Evolutionary conservation across 1,284 basidiomycete species (phyloP), one percentile per base, ranked within the genome.

Genomic region (Ceratobasidium sp.): DNA sequence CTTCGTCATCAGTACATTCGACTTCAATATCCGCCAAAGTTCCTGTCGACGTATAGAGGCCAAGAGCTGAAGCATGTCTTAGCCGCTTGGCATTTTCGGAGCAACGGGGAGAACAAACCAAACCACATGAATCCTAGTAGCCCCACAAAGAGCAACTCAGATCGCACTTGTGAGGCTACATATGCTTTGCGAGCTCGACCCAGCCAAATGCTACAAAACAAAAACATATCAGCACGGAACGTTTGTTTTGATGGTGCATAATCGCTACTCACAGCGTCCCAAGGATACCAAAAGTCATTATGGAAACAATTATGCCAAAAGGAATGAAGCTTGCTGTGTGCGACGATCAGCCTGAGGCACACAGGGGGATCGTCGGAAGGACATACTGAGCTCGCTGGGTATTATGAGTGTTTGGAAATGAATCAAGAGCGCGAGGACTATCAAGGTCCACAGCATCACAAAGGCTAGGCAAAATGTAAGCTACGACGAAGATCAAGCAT

Each of bases 81-180:
- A 59, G 70, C 40, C 14, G 46, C 54, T 53, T 72, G 44, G 72
- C 49, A 14, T 18, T 54, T 59, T 48, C 25, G 54, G 33, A 25
- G 58, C 44, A 30, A 48, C 53, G 28, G 38, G 25, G 14, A 42
- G 18, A 54, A 82, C 88, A 75, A 76, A 91, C 91, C 86, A 33
- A 92, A 84, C 91, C 91, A 92, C 74, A 92, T 86, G 58, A 88
- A 84, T n/a, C 89, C 91, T 51, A 86, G 82, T 66, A 92, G 82
- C 48, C 86, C 89, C 73, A 92, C 78, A 76, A 85, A 88, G 16
- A 85, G 85, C 72, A 92, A 81, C 80, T 93, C 91, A n/a, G 75
- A 88, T 86, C 77, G 87, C 84, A n/a, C 91, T 91, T 42, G 90
- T 21, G 69, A 53, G 21, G 70, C 44, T 23, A 73, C 49, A 42